These are phyloP conservation scores for Ophiostoma sp. DNA, from an alignment of 2,329 filamentous ascomycete genomes.

Conservation along the genomic window DNA sequence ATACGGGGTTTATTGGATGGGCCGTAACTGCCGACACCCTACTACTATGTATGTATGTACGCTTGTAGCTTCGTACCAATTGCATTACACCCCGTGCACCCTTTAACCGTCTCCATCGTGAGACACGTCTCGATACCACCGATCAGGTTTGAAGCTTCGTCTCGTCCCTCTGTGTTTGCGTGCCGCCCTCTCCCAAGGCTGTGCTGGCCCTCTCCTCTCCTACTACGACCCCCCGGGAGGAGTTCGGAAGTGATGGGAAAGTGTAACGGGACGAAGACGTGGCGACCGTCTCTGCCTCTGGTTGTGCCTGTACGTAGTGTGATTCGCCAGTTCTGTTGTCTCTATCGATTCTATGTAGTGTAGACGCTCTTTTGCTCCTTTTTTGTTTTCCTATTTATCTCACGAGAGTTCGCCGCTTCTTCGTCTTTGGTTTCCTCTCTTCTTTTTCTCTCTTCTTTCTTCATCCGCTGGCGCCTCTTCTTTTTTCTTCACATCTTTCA, in stretches of 20 bases:
- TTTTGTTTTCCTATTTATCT: conserved; percentile 20
- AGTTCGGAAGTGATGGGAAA: background rate
- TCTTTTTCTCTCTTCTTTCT: conserved; percentile 20
- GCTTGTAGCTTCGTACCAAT: background rate
- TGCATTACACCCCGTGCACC: conserved; percentile 19
- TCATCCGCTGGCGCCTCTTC: conserved; percentile 22
- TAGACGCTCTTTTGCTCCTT: background rate
- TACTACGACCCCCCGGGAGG: background rate
- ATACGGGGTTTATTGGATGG: background rate
- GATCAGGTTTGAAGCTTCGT: conserved; percentile 23
- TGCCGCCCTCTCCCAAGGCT: background rate
- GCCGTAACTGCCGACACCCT: background rate
- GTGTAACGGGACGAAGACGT: background rate
- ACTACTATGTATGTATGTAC: background rate
- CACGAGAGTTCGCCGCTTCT: conserved; percentile 2
- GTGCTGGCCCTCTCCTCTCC: background rate
- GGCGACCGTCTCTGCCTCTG: background rate
- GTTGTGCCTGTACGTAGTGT: background rate
- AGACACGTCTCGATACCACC: conserved; percentile 27
- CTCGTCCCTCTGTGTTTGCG: conserved; percentile 16
- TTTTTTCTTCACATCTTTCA: conserved; percentile 18
- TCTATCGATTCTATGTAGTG: background rate
- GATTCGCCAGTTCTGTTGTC: background rate
- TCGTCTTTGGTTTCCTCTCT: conserved; percentile 18
- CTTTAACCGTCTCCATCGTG: conserved; percentile 22